Conservation (phyloP, 192 early-diverging fungal species). For the Coemansia sp. region DNA sequence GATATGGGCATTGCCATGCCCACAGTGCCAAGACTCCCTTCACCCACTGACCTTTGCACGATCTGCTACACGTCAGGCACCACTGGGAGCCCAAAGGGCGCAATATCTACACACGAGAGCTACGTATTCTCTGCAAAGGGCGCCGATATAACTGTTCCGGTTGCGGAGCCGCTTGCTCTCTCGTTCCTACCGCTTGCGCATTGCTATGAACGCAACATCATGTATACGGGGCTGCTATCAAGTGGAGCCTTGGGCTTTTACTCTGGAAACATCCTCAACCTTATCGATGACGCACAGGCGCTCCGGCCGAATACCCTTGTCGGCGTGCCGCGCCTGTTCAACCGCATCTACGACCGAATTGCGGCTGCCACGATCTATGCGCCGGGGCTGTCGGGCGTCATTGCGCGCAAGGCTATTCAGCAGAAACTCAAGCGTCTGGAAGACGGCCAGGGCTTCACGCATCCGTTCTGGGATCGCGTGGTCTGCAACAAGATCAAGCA, state of each 20-base stretch:
- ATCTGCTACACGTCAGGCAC: constrained; percentile 86
- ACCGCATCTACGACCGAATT: constrained; percentile 88
- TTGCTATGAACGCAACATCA: constrained; percentile 73
- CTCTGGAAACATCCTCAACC: constrained; percentile 58
- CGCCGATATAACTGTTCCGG: constrained; percentile 2
- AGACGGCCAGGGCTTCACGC: constrained; percentile 56
- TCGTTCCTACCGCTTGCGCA: constrained; percentile 94
- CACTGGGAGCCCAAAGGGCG: constrained; percentile 79
- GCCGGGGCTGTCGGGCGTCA: constrained; percentile 62
- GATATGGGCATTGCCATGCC: constrained; percentile 58
- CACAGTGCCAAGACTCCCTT: constrained; percentile 57
- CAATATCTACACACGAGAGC: constrained; percentile 75
- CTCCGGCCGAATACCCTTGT: constrained; percentile 84
- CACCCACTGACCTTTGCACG: constrained; percentile 66
- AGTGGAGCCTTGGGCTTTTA: constrained; percentile 79
- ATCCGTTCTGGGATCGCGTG: constrained; percentile 82
- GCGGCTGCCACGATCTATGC: constrained; percentile 58
- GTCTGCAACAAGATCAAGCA: constrained; percentile 82
- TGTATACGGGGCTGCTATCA: constrained; percentile 55
- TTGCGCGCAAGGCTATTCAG: constrained; percentile 60
- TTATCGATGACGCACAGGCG: constrained; percentile 79
- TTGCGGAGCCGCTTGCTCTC: constrained; percentile 33
- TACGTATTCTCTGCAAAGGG: constrained; percentile 57
- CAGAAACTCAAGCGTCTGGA: constrained; percentile 62
- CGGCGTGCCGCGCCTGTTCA: constrained; percentile 89